Conservation (phyloP, 805 yeast genomes). For the Saturnispora bothae region DNA sequence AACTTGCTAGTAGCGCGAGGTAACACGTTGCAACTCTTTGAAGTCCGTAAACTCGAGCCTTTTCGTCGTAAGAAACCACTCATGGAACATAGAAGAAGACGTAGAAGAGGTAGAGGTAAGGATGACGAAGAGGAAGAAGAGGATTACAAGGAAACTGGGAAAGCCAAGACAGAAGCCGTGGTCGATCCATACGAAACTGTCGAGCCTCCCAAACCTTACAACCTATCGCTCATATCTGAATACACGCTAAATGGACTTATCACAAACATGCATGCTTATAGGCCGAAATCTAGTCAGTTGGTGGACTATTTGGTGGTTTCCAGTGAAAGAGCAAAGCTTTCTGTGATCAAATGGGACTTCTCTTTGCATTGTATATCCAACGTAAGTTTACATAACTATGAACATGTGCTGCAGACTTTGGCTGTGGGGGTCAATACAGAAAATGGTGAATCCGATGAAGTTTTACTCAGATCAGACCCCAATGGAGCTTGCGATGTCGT, state of each 20-base stretch:
- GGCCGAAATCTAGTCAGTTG: slow-evolving; percentile 34
- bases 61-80: slow-evolving; percentile 7
- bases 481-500: slow-evolving; percentile 43
- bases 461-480: slow-evolving; percentile 54
- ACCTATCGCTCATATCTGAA: slow-evolving; percentile 44
- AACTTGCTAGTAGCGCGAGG: slow-evolving; percentile 66
- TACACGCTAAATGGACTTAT: slow-evolving; percentile 63
- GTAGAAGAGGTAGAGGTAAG: slow-evolving; percentile 1
- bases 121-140: slow-evolving; percentile 7
- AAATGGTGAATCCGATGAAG: slow-evolving; percentile 29
- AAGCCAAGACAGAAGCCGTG: slow-evolving; percentile 7
- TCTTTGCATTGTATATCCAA: slow-evolving; percentile 48
- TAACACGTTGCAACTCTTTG: slow-evolving; percentile 54
- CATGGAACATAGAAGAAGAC: slow-evolving; percentile 1
- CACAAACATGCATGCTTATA: slow-evolving; percentile 42
- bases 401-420: slow-evolving; percentile 45
- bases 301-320: slow-evolving; percentile 55
- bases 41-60: slow-evolving; percentile 24
- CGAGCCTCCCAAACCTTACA: slow-evolving; percentile 14
- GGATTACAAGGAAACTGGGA: slow-evolving; percentile 15
- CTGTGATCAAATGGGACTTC: slow-evolving; percentile 63
- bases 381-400: slow-evolving; percentile 78
- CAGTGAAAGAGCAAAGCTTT: slow-evolving; percentile 67
- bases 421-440: slow-evolving; percentile 20
- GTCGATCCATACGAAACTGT: slow-evolving; percentile 16